These are phyloP conservation scores for Lithospermum erythrorhizon DNA, from an alignment of 257 asterid species.

Conservation along the genomic window DNA sequence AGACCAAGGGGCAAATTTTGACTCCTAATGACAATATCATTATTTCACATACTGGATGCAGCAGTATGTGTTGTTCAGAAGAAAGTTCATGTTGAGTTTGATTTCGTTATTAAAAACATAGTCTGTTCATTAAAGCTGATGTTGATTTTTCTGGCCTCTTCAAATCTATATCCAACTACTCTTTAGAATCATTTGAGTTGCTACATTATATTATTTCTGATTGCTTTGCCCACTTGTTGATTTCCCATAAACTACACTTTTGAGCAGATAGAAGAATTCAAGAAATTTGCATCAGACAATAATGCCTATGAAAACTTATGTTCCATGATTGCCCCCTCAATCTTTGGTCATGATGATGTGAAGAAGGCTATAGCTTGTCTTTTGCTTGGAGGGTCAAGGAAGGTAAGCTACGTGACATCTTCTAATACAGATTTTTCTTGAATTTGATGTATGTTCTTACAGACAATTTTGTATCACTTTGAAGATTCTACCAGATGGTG, in stretches of 20 bases:
- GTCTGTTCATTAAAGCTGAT: background rate
- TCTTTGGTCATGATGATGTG: conserved; percentile 88
- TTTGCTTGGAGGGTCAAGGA: conserved; percentile 95
- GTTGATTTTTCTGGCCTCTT: background rate
- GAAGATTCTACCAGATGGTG: conserved; percentile 93
- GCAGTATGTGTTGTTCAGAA: background rate
- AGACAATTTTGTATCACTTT: conserved; percentile 10
- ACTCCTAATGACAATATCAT: background rate
- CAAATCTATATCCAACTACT: background rate
- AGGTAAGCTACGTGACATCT: conserved; percentile 34
- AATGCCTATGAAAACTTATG: conserved; percentile 73
- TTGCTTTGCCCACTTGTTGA: background rate
- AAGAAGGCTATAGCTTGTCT: conserved; percentile 96
- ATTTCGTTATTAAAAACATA: background rate
- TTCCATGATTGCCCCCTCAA: conserved; percentile 86
- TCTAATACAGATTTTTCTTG: conserved; percentile 6
- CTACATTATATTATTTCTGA: background rate
- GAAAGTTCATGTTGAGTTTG: background rate
- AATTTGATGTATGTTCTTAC: conserved; percentile 6
- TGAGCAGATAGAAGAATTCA: conserved; percentile 60
- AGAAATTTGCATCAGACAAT: conserved; percentile 74
- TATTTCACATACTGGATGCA: background rate
- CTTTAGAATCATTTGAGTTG: background rate
- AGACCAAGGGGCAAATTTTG: too few species aligned
- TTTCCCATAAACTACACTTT: background rate